A percentile compares a stretch with the other conserved stretches of the same genome.
These are phyloP conservation scores for Keqinozyma sinolaborantium DNA, from an alignment of 1,139 yeast species.

Conservation along the genomic window DNA sequence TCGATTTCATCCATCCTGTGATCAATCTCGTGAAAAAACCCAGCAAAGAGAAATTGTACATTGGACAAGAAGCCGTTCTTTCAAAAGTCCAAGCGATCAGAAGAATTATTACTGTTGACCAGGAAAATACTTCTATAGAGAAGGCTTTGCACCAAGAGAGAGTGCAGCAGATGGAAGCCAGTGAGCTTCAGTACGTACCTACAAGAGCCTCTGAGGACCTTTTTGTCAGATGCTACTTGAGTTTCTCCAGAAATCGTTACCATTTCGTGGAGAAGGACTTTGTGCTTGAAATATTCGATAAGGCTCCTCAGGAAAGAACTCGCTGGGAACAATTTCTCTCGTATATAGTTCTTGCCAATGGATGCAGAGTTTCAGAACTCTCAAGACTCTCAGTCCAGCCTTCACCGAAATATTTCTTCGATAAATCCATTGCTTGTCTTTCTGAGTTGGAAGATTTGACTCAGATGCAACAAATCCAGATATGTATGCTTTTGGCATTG, in stretches of 20 bases:
- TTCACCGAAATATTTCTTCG: slow-evolving; percentile 10
- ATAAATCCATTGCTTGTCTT: slow-evolving; percentile 7
- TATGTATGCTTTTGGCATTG: slow-evolving; percentile 11
- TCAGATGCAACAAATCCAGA: slow-evolving; percentile 10
- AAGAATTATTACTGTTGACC: slow-evolving; percentile 10
- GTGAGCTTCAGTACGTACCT: too few relatives aligned
- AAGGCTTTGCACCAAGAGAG: slow-evolving; percentile 6
- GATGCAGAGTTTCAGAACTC: slow-evolving; percentile 11
- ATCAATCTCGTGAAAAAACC: slow-evolving; percentile 8
- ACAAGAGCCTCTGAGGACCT: slow-evolving; percentile 6
- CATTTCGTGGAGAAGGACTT: slow-evolving; percentile 10
- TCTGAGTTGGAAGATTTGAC: slow-evolving; percentile 3
- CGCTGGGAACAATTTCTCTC: slow-evolving; percentile 10
- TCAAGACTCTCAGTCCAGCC: slow-evolving; percentile 6
- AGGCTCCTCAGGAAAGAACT: slow-evolving; percentile 4
- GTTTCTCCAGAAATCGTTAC: slow-evolving; percentile 10
- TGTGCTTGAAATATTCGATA: slow-evolving; percentile 4
- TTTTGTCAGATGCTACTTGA: slow-evolving; percentile 8
- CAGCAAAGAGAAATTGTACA: slow-evolving; percentile 4
- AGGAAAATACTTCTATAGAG: slow-evolving; percentile 4
- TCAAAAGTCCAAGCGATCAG: slow-evolving; percentile 14
- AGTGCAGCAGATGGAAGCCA: slow-evolving; percentile 1
- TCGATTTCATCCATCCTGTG: too few relatives aligned
- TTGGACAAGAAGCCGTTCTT: slow-evolving; percentile 11
- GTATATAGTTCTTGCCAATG: slow-evolving; percentile 9